These are phyloP conservation scores for Paecilomyces variotii DNA, from an alignment of 2,329 filamentous ascomycete species.

Conservation along the genomic window DNA sequence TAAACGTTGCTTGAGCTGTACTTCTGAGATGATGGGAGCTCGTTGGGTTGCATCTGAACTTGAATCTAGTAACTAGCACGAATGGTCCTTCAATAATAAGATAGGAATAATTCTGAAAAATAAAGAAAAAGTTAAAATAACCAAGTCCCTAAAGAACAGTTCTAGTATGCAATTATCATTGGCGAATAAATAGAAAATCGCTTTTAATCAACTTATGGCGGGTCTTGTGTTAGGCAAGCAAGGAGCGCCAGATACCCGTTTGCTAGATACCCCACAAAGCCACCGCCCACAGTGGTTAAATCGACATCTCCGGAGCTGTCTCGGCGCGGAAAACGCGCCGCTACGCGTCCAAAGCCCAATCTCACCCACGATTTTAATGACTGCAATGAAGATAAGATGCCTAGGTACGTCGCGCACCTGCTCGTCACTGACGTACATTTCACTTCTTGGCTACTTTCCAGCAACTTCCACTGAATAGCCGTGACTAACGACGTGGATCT, in stretches of 20 bases:
- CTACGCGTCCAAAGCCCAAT: constrained; percentile 20
- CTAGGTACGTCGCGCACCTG: constrained; percentile 20
- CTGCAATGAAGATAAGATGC: constrained; percentile 27
- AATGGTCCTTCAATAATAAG: background rate
- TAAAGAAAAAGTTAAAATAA: background rate
- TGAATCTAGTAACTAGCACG: background rate
- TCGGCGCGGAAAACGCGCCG: constrained; percentile 25
- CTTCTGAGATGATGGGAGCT: background rate
- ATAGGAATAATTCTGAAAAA: background rate
- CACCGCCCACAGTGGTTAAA: background rate
- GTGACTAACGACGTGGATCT: background rate
- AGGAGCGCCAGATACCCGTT: background rate
- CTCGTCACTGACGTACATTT: background rate
- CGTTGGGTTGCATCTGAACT: background rate
- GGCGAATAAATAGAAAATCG: too few species aligned
- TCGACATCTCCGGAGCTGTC: background rate
- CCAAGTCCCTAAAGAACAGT: too few species aligned
- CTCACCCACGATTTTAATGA: constrained; percentile 15
- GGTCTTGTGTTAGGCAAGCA: background rate
- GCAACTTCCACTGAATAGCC: background rate
- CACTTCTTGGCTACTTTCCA: background rate
- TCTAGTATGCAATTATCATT: too few species aligned
- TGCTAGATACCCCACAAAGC: background rate
- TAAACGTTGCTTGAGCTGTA: background rate
- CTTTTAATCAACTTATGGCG: background rate